Evolutionary conservation across 148 eudicot genomes (phyloP), one percentile per base, ranked within the genome.

Genomic region (Vaccinium macrocarpon): DNA sequence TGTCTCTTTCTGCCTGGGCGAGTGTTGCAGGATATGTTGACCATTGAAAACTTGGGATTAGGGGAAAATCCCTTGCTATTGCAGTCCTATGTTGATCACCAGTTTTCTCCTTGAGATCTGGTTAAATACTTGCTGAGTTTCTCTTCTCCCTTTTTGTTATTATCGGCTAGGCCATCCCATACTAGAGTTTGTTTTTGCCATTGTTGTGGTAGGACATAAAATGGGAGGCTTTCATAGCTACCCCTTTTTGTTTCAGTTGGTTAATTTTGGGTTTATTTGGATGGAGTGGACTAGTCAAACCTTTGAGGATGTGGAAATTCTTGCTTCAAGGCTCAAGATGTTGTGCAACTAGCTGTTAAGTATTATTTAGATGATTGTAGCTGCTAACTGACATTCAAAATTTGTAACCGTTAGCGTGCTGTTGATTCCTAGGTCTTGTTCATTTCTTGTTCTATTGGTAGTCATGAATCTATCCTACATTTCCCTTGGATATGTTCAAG

Each of bases 251-350:
- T 62, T 62, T 62, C 12, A 21, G 68, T 62, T 62, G 27, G 68
- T 62, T 62, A n/a, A 18, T 57, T 57, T 57, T 57, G n/a, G 62
- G 59, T 56, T 56, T 56, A 61, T 19, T 18, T 19, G 66, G 23
- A 62, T n/a, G 68, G 68, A 21, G 68, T 21, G 68, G 68, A 62
- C 68, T 62, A 62, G 27, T 8, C n/a, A 62, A 13, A n/a, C 68
- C 68, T 23, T 62, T n/a, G 68, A 23, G 68, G 68, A 62, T n/a
- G 27, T 62, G 68, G 68, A 62, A 62, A 61, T 61, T 61, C 66
- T 62, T 13, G 68, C 13, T n/a, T 62, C 29, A 1, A 62, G 68
- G 27, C 68, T 62, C 27, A 62, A 62, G 27, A 8, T 62, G 68
- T 2, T 62, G 68, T n/a, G 68, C 29, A 8, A 23, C 25, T 21